Percentiles rank a stretch among this genome's conserved stretches.
Evolutionary conservation across 768 basidiomycete species (phyloP).

Genomic region (Amanita molliuscula): DNA sequence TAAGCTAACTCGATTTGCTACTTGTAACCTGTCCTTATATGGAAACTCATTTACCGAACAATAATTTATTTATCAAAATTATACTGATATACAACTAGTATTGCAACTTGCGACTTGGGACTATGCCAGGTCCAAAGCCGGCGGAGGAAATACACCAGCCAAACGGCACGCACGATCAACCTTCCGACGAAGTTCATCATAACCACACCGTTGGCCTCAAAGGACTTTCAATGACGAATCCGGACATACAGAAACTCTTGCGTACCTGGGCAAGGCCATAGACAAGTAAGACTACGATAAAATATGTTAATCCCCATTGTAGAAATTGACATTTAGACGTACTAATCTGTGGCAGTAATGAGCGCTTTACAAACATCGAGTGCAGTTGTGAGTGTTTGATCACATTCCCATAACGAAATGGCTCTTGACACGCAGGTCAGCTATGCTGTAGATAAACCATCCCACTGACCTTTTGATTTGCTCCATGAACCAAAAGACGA

Average conservation of each 20-base stretch:
- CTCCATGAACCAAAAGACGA: constrained; percentile 68
- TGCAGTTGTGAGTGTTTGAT: constrained; percentile 45
- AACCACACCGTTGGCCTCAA: constrained; percentile 42
- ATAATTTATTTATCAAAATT: too few relatives aligned
- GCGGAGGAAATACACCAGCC: constrained; percentile 37
- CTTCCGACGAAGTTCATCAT: constrained; percentile 34
- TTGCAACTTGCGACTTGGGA: too few relatives aligned
- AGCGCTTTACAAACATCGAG: constrained; percentile 53
- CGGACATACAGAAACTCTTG: constrained; percentile 3
- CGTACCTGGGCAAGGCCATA: constrained; percentile 60
- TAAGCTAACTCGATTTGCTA: not conserved
- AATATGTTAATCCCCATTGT: constrained; percentile 6
- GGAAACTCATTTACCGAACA: constrained; percentile 3
- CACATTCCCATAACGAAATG: constrained; percentile 50
- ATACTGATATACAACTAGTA: too few relatives aligned
- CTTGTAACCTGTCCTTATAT: constrained; percentile 2
- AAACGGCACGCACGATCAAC: constrained; percentile 34
- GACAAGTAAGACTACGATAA: constrained; percentile 29
- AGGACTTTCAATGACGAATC: not conserved
- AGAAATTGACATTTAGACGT: constrained; percentile 9
- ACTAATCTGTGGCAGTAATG: constrained; percentile 53
- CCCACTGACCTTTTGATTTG: constrained; percentile 45
- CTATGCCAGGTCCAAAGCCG: too few relatives aligned
- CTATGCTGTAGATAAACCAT: not conserved
- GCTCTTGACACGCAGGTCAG: constrained; percentile 24